Percentiles rank a stretch among this genome's conserved stretches.
phyloP scores from a whole-genome alignment of 257 asterid species.

The Striga asiatica region DNA sequence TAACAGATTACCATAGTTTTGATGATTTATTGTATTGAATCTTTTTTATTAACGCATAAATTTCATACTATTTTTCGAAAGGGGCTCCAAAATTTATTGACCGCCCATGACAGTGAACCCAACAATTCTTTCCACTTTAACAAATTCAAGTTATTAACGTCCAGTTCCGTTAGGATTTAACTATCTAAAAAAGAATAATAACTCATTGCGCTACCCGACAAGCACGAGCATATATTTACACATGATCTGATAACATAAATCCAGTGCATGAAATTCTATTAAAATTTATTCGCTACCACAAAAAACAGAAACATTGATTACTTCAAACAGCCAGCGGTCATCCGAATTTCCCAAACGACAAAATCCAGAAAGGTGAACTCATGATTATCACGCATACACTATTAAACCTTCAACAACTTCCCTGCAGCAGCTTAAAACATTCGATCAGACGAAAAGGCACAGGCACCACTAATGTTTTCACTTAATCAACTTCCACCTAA shows the following conservation, averaged over 20 bases:
- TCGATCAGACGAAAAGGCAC: neutral
- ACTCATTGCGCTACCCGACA: neutral
- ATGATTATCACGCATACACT: neutral
- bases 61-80: too few relatives aligned
- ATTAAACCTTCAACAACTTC: neutral
- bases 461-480: neutral
- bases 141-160: neutral
- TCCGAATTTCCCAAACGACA: neutral
- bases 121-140: neutral
- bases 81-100: too few relatives aligned
- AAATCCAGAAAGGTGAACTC: neutral
- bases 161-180: neutral
- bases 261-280: neutral
- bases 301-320: neutral
- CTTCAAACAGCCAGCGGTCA: neutral
- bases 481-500: conserved; percentile 9
- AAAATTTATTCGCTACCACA: neutral
- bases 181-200: neutral
- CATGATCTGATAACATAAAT: neutral
- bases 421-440: conserved; percentile 1
- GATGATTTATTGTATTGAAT: too few relatives aligned
- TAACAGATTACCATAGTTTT: too few relatives aligned
- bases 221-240: neutral
- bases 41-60: too few relatives aligned
- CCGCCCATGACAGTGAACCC: neutral